These are phyloP conservation scores for Pseudonitzschia multiseries DNA, from an alignment of 108 stramenopile genomes.

Conservation along the genomic window DNA sequence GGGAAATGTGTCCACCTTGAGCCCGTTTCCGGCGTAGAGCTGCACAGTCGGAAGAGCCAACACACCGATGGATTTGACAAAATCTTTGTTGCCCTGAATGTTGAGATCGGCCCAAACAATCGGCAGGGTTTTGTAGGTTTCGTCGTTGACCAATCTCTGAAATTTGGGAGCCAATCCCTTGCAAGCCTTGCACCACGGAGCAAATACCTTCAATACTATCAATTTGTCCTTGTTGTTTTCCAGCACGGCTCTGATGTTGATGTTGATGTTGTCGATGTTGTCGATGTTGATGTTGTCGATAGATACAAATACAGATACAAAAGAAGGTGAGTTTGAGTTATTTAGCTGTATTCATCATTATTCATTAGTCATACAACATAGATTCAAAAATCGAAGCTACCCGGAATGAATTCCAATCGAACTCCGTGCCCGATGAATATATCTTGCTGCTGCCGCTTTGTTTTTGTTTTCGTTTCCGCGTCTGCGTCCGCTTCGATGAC, in stretches of 20 bases:
- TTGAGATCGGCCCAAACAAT: constrained; percentile 66
- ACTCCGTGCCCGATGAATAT: too few species aligned
- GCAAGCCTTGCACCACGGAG: constrained; percentile 79
- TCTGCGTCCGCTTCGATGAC: too few species aligned
- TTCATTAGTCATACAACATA: too few species aligned
- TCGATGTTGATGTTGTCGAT: too few species aligned
- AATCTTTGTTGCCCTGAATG: constrained; percentile 81
- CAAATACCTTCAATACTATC: constrained; percentile 83
- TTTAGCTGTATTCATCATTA: too few species aligned
- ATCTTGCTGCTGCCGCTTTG: too few species aligned
- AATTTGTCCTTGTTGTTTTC: constrained; percentile 69
- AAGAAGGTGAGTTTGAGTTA: too few species aligned
- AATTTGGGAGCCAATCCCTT: constrained; percentile 77
- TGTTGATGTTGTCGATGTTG: too few species aligned
- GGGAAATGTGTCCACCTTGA: constrained; percentile 75
- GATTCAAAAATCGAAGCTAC: too few species aligned
- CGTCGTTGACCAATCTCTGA: constrained; percentile 58
- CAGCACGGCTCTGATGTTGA: constrained; percentile 40
- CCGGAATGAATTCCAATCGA: too few species aligned
- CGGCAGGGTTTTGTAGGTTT: constrained; percentile 54
- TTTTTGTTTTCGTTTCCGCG: too few species aligned
- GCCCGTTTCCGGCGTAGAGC: constrained; percentile 57
- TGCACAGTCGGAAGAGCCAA: constrained; percentile 79
- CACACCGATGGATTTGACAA: constrained; percentile 70
- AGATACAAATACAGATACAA: too few species aligned